Evolutionary conservation across 306 rosid species (phyloP), one percentile per base, ranked within the genome.

Genomic region (Casuarina glauca): DNA sequence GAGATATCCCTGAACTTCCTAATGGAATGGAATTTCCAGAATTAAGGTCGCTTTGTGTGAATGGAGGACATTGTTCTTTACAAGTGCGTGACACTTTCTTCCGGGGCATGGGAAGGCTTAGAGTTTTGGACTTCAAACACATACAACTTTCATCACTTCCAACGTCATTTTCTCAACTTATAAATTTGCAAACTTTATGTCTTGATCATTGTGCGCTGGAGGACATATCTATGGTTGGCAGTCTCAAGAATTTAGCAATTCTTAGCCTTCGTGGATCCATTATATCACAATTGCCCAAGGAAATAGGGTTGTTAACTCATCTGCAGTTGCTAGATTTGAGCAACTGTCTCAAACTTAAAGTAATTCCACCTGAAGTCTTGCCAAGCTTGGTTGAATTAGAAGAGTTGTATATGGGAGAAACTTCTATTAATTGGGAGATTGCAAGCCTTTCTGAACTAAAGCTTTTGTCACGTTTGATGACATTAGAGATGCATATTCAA

Each of bases 21-120:
- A 48, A 58, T 53, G 20, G 5, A 19, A 57, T 80, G 62, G 75
- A 48, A 9, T 64, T 72, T 53, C 63, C 68, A 2, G 0, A 26
- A 1, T 19, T 82, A 6, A 64, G 4, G 0, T 50, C 2, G 5
- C 55, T 15, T 0, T 0, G 0, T 32, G 41, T 10, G 0, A 0
- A 1, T 41, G 5, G 3, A 0, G 0, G 1, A 6, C 0, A 3
- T 2, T 0, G 4, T 0, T 2, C 2, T 39, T 13, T 16, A 0
- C 0, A 16, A 4, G 9, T 69, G 1, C 73, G 45, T 3, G 19
- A 50, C 32, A 46, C 52, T 0, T 69, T 82, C 15, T 74, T 82
- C 2, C 46, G 43, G 6, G 76, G 35, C 2, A 50, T 43, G 43
- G 11, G 3, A 12, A 42, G 16, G 52, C 78, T 83, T 1, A 4